Percentiles rank a stretch among this genome's conserved stretches.
Evolutionary conservation across 176 grass and related monocot species (phyloP).

Genomic region (Carex scoparia): DNA sequence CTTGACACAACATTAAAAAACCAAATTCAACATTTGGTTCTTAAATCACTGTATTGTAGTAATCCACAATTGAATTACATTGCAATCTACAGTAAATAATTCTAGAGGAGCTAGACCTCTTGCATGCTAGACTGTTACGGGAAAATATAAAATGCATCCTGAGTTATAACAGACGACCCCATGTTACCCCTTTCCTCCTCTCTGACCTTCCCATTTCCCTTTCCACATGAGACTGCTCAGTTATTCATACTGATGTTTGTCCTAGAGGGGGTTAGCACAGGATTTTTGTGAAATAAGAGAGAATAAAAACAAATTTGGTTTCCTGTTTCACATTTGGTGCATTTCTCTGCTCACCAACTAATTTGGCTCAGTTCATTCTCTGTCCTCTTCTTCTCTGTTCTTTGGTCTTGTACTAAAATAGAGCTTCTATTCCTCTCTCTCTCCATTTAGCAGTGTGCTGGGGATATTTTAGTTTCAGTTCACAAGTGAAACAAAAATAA

Average conservation of each 20-base stretch:
- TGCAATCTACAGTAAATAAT: not conserved
- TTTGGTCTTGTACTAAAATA: not conserved
- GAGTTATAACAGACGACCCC: conserved; percentile 5
- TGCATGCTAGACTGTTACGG: not conserved
- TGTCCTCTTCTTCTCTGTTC: conserved; percentile 18
- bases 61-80: not conserved
- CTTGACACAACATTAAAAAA: not conserved
- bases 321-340: conserved; percentile 17
- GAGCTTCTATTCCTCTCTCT: not conserved
- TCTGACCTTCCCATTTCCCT: conserved; percentile 19
- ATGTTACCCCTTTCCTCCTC: not conserved
- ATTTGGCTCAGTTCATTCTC: conserved; percentile 30
- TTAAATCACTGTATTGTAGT: not conserved
- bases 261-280: conserved; percentile 23
- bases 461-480: conserved; percentile 36
- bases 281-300: conserved; percentile 32
- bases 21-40: not conserved
- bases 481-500: conserved; percentile 4
- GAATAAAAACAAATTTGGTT: conserved; percentile 21
- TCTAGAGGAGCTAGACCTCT: not conserved
- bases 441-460: conserved; percentile 15
- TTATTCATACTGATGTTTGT: conserved; percentile 32
- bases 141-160: conserved; percentile 19
- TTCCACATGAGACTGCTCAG: conserved; percentile 37
- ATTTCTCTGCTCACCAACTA: conserved; percentile 28